These are phyloP conservation scores for Luffa aegyptiaca DNA, from an alignment of 306 rosid species.

Conservation along the genomic window DNA sequence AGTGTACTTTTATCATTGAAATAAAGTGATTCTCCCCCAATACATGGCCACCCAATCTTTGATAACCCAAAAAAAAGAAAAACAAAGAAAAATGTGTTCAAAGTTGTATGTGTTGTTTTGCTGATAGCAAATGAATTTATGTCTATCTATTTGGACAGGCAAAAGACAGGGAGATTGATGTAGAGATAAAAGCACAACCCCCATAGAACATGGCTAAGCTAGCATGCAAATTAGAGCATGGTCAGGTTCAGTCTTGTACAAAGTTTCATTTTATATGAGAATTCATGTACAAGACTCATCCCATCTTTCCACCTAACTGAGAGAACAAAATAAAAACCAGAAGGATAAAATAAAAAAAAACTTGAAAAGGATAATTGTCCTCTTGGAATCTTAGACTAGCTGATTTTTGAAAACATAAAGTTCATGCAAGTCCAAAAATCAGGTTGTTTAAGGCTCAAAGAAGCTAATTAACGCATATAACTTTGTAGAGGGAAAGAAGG, in stretches of 20 bases:
- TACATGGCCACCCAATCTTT: background rate
- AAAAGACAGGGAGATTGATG: slow-evolving; percentile 42
- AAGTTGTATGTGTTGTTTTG: slow-evolving; percentile 7
- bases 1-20: background rate
- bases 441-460: slow-evolving; percentile 1
- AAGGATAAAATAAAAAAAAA: background rate
- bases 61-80: background rate
- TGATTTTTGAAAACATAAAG: background rate
- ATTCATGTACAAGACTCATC: slow-evolving; percentile 51
- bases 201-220: slow-evolving; percentile 58
- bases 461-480: background rate
- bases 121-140: slow-evolving; percentile 1
- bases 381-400: background rate
- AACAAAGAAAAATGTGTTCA: background rate
- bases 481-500: background rate
- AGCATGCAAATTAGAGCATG: slow-evolving; percentile 37
- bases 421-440: background rate
- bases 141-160: slow-evolving; percentile 64
- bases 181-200: slow-evolving; percentile 35
- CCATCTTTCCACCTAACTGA: slow-evolving; percentile 30
- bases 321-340: background rate
- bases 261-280: slow-evolving; percentile 51
- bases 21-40: background rate
- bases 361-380: background rate
- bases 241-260: slow-evolving; percentile 79